These are phyloP conservation scores for Hygrophila difformis DNA, from an alignment of 257 asterid species.

Conservation along the genomic window DNA sequence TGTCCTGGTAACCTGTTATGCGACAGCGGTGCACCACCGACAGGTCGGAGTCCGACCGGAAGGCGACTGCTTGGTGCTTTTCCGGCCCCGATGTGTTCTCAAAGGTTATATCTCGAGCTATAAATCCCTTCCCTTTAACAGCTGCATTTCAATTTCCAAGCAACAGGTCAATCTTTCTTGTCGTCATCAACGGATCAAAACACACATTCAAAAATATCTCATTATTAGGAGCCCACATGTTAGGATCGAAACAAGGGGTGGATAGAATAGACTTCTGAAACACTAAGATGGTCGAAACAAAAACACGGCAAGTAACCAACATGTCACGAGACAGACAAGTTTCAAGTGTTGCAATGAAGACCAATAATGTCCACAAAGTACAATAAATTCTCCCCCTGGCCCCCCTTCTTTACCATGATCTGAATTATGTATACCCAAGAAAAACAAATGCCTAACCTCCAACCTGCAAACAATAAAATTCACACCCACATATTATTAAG, in stretches of 20 bases:
- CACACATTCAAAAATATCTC: too few relatives aligned
- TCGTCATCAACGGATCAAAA: neutral
- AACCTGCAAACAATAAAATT: constrained; percentile 13
- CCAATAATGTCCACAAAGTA: neutral
- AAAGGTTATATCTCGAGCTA: constrained; percentile 54
- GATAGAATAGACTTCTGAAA: neutral
- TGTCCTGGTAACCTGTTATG: constrained; percentile 57
- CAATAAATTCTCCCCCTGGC: too few relatives aligned
- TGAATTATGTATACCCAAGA: neutral
- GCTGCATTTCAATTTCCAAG: constrained; percentile 24
- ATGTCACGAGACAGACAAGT: constrained; percentile 9
- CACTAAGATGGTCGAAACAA: too few relatives aligned
- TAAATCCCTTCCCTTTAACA: constrained; percentile 52
- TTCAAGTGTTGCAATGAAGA: constrained; percentile 14
- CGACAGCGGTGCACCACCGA: constrained; percentile 47
- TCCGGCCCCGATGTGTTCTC: constrained; percentile 71
- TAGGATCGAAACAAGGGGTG: neutral
- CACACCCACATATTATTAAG: constrained; percentile 14
- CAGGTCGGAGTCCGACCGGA: constrained; percentile 46
- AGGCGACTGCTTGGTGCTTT: constrained; percentile 65
- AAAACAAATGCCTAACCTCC: constrained; percentile 7
- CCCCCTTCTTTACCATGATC: neutral
- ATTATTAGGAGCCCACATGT: neutral
- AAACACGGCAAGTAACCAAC: constrained; percentile 7
- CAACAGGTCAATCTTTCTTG: neutral